A percentile compares a stretch with the other conserved stretches of the same genome.
phyloP scores from a whole-genome alignment of 345 rosid genomes.

The Hibiscus syriacus region DNA sequence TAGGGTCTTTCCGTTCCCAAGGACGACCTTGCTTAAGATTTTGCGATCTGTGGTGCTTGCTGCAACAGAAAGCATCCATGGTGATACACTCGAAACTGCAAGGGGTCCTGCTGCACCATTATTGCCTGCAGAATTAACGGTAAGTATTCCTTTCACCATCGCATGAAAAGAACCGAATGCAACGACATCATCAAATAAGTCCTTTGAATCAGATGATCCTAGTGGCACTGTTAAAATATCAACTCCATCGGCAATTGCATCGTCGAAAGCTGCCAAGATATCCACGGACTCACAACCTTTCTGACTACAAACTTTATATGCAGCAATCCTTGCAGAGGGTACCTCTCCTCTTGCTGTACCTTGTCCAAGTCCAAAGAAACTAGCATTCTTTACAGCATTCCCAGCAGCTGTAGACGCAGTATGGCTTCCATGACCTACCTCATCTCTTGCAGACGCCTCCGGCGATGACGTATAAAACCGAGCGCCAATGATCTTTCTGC shows the following conservation, averaged over 20 bases:
- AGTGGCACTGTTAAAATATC: constrained; percentile 27
- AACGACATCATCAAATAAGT: constrained; percentile 1
- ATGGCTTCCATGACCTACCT: constrained; percentile 39
- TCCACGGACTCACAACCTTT: constrained; percentile 2
- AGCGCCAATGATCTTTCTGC: constrained; percentile 35
- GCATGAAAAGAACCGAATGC: constrained; percentile 45
- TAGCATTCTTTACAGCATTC: constrained; percentile 25
- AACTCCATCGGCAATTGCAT: constrained; percentile 40
- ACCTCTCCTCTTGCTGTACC: constrained; percentile 61
- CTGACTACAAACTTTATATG: constrained; percentile 27
- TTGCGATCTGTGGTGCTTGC: constrained; percentile 58
- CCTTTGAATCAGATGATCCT: not conserved
- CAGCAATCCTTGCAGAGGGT: constrained; percentile 52
- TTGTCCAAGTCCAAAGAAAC: constrained; percentile 37
- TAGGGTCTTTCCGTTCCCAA: constrained; percentile 44
- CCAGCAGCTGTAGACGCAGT: constrained; percentile 71
- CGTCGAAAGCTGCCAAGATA: constrained; percentile 30
- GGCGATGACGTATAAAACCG: constrained; percentile 14
- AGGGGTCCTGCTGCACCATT: constrained; percentile 12
- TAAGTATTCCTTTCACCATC: constrained; percentile 37
- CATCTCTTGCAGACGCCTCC: constrained; percentile 22
- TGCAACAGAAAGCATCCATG: constrained; percentile 76
- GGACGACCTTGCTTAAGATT: constrained; percentile 41
- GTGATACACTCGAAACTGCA: constrained; percentile 54
- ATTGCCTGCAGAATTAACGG: constrained; percentile 30